phyloP scores from a whole-genome alignment of 108 stramenopile species.

The Hondaea fermentalgiana region DNA sequence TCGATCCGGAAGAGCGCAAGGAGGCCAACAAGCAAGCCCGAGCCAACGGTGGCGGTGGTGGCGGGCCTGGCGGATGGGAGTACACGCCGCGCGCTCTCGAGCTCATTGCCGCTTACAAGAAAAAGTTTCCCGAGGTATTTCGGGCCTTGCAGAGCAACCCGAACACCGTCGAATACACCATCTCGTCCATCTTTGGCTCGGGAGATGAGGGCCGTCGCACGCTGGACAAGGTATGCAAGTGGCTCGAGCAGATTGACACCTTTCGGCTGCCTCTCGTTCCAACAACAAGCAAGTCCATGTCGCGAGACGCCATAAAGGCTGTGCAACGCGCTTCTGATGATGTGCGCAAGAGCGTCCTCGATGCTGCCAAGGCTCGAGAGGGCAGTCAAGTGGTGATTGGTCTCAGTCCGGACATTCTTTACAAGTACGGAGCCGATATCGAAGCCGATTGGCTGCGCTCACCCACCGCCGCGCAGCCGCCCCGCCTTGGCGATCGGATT shows the following conservation, averaged over 20 bases:
- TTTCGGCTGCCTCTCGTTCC: slow-evolving; percentile 77
- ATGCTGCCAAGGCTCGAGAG: slow-evolving; percentile 43
- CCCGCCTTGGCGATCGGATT: slow-evolving; percentile 80
- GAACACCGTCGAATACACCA: slow-evolving; percentile 43
- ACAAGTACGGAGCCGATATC: not conserved
- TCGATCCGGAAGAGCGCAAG: not conserved
- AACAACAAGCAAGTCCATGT: slow-evolving; percentile 75
- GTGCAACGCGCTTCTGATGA: slow-evolving; percentile 86
- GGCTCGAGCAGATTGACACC: slow-evolving; percentile 74
- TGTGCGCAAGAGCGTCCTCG: slow-evolving; percentile 69
- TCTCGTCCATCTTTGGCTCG: not conserved
- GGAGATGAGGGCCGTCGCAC: not conserved
- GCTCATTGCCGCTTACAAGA: slow-evolving; percentile 74
- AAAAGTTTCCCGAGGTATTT: slow-evolving; percentile 79
- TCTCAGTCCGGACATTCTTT: slow-evolving; percentile 15
- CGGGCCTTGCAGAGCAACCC: slow-evolving; percentile 59
- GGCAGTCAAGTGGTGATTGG: slow-evolving; percentile 24
- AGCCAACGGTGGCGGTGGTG: not conserved
- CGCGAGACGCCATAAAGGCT: slow-evolving; percentile 71
- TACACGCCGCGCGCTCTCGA: slow-evolving; percentile 78
- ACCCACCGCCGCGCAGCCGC: slow-evolving; percentile 19
- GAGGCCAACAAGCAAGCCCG: not conserved
- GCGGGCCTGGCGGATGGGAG: slow-evolving; percentile 60
- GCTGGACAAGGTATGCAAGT: slow-evolving; percentile 60
- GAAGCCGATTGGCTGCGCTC: not conserved